These are phyloP conservation scores for Orbilia quercus DNA, from an alignment of 2,329 filamentous ascomycete species.

Conservation along the genomic window DNA sequence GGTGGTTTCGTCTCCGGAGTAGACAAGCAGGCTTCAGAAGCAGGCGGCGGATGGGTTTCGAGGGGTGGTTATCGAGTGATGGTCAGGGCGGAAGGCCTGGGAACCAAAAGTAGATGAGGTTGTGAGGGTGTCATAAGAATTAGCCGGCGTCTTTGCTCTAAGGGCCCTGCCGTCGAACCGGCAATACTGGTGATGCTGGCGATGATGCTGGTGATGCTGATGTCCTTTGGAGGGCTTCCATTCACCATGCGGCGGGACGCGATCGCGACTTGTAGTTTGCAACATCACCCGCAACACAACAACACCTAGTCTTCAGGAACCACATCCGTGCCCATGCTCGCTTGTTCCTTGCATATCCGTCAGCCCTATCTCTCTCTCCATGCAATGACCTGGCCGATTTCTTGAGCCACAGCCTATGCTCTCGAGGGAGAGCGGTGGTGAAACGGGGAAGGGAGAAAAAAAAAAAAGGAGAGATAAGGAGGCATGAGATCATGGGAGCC, in stretches of 20 bases:
- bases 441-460: too few relatives aligned
- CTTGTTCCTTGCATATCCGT: constrained; percentile 56
- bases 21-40: constrained; percentile 24
- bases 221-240: constrained; percentile 17
- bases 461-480: background rate
- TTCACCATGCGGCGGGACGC: constrained; percentile 41
- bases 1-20: background rate
- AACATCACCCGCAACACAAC: constrained; percentile 53
- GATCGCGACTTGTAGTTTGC: constrained; percentile 55
- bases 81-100: constrained; percentile 2
- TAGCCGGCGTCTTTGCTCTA: constrained; percentile 11
- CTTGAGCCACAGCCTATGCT: too few relatives aligned
- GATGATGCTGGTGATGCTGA: too few relatives aligned
- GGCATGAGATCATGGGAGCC: background rate
- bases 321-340: constrained; percentile 22
- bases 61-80: constrained; percentile 23
- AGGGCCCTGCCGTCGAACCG: constrained; percentile 16
- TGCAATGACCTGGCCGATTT: background rate
- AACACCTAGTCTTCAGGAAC: constrained; percentile 22
- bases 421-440: too few relatives aligned
- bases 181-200: constrained; percentile 19
- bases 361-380: constrained; percentile 16
- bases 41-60: constrained; percentile 15
- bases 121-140: constrained; percentile 36
- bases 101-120: constrained; percentile 15